These are phyloP conservation scores for Talaromyces funiculosus DNA, from an alignment of 2,329 filamentous ascomycete species.

Conservation along the genomic window DNA sequence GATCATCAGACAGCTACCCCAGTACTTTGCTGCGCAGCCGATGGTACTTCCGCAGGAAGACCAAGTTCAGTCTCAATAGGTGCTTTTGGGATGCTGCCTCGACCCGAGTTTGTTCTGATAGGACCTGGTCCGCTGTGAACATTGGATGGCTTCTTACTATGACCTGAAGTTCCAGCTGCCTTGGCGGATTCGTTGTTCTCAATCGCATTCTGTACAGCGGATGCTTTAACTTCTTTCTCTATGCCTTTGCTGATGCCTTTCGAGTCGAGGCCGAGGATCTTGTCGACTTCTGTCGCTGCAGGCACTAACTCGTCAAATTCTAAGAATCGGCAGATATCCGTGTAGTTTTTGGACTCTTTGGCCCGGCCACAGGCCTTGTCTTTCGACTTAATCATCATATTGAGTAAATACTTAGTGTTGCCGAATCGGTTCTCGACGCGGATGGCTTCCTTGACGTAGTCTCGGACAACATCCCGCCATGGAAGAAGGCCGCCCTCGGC, in stretches of 20 bases:
- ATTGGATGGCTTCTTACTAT: slow-evolving; percentile 3
- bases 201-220: slow-evolving; percentile 30
- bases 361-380: slow-evolving; percentile 57
- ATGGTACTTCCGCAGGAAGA: slow-evolving; percentile 14
- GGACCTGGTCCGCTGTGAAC: slow-evolving; percentile 24
- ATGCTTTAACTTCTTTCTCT: slow-evolving; percentile 17
- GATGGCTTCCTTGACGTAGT: slow-evolving; percentile 68
- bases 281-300: slow-evolving; percentile 61
- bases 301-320: slow-evolving; percentile 59
- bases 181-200: slow-evolving; percentile 31
- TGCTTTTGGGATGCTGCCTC: slow-evolving; percentile 18
- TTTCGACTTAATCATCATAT: slow-evolving; percentile 81
- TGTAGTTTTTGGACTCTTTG: slow-evolving; percentile 64
- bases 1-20: slow-evolving; percentile 11
- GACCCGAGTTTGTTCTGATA: slow-evolving; percentile 27
- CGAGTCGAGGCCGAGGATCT: slow-evolving; percentile 40
- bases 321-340: slow-evolving; percentile 60
- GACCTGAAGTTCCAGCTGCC: slow-evolving; percentile 25
- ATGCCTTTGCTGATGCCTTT: slow-evolving; percentile 22
- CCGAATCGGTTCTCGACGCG: slow-evolving; percentile 79
- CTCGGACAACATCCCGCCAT: slow-evolving; percentile 72
- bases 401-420: slow-evolving; percentile 88
- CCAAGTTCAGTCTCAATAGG: slow-evolving; percentile 22
- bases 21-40: slow-evolving; percentile 12
- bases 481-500: slow-evolving; percentile 63